These are phyloP conservation scores for Salix viminalis DNA, from an alignment of 345 rosid genomes.

Conservation along the genomic window DNA sequence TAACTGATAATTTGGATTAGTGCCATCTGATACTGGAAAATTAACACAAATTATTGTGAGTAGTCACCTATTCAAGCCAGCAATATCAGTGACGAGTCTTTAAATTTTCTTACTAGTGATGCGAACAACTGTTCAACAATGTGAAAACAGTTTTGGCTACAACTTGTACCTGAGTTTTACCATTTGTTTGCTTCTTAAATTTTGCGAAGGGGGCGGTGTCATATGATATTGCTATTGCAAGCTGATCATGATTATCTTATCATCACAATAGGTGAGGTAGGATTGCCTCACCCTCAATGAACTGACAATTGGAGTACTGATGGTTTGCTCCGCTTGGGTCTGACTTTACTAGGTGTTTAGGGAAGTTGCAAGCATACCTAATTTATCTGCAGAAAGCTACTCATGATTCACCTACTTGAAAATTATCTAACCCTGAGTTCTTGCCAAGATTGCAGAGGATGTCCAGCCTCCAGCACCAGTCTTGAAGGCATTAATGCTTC, in stretches of 20 bases:
- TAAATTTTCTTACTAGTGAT: no score
- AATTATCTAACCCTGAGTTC: constrained; percentile 37
- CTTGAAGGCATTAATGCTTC: constrained; percentile 42
- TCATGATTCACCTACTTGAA: constrained; percentile 4
- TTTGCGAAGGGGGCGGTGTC: not conserved
- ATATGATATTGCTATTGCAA: not conserved
- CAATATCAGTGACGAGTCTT: not conserved
- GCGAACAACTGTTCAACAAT: no score
- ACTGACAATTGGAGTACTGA: not conserved
- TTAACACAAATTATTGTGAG: not conserved
- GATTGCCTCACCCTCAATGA: not conserved
- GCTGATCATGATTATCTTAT: not conserved
- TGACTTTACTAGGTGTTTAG: not conserved
- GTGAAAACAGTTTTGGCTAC: not conserved
- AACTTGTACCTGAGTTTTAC: not conserved
- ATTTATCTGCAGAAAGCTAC: not conserved
- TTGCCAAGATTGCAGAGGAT: constrained; percentile 75
- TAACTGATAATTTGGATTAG: not conserved
- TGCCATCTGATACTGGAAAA: not conserved
- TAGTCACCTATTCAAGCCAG: no score
- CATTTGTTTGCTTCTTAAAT: not conserved
- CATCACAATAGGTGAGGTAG: not conserved
- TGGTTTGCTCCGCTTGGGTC: not conserved
- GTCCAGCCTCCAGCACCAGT: constrained; percentile 58
- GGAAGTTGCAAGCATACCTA: not conserved